Evolutionary conservation across 129 eudicot species (phyloP).

Genomic region (Centrapalus pauciflorus): DNA sequence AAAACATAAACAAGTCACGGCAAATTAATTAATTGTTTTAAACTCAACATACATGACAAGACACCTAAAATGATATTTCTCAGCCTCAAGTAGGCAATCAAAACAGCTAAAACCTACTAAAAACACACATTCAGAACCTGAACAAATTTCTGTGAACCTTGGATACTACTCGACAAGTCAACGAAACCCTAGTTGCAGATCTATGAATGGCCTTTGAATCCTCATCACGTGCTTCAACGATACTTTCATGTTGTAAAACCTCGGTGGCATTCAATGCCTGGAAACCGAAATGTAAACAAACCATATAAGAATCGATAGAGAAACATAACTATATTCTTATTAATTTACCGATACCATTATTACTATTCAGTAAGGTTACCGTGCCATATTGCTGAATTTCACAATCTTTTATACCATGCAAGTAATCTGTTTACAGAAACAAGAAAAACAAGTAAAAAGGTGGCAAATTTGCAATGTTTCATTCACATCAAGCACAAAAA

Average conservation of each 20-base stretch:
- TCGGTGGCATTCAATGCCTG: conserved; percentile 66
- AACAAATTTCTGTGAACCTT: conserved; percentile 63
- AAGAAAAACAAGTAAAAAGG: not conserved
- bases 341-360: not conserved
- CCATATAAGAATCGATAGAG: not conserved
- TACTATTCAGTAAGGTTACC: conserved; percentile 39
- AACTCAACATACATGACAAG: too few species aligned
- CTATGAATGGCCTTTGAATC: conserved; percentile 42
- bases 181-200: conserved; percentile 57
- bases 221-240: conserved; percentile 1
- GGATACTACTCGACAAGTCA: conserved; percentile 78
- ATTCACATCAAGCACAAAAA: not conserved
- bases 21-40: too few species aligned
- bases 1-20: too few species aligned
- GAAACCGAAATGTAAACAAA: conserved; percentile 8
- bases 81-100: not conserved
- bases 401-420: conserved; percentile 81
- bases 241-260: conserved; percentile 10
- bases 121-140: conserved; percentile 36
- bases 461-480: not conserved
- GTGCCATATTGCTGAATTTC: conserved; percentile 48
- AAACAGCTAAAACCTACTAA: conserved; percentile 3
- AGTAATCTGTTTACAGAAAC: conserved; percentile 47
- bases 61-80: too few species aligned
- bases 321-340: not conserved